These are phyloP conservation scores for Tolypocladium nubicola DNA, from an alignment of 2,329 filamentous ascomycete species.

Conservation along the genomic window DNA sequence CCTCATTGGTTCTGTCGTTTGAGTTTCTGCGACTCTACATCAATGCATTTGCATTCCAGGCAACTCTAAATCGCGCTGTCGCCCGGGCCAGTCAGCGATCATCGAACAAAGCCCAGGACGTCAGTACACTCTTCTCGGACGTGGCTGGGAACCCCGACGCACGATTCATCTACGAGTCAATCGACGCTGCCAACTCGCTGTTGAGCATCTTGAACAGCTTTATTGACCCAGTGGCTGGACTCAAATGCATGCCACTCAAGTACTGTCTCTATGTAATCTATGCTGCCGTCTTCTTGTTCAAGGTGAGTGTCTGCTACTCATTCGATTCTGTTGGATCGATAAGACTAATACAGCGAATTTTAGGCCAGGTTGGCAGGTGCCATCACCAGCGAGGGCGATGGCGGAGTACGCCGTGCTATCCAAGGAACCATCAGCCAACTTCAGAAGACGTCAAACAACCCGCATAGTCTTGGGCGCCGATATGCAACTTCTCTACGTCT, in stretches of 20 bases:
- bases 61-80: slow-evolving; percentile 44
- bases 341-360: neutral
- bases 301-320: slow-evolving; percentile 25
- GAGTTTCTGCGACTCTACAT: slow-evolving; percentile 65
- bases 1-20: slow-evolving; percentile 58
- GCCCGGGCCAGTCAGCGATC: slow-evolving; percentile 18
- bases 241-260: slow-evolving; percentile 53
- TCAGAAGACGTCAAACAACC: slow-evolving; percentile 44
- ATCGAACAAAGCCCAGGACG: slow-evolving; percentile 21
- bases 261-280: slow-evolving; percentile 55
- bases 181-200: slow-evolving; percentile 53
- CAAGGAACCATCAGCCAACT: slow-evolving; percentile 48
- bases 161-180: slow-evolving; percentile 55
- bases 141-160: slow-evolving; percentile 51
- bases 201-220: slow-evolving; percentile 48
- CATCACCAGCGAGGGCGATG: slow-evolving; percentile 41
- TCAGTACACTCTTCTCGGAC: slow-evolving; percentile 35
- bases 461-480: slow-evolving; percentile 49
- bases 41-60: slow-evolving; percentile 67
- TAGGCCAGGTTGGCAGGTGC: slow-evolving; percentile 48
- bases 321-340: too few species aligned
- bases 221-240: slow-evolving; percentile 45
- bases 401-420: slow-evolving; percentile 46
- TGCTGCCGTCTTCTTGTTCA: slow-evolving; percentile 55
- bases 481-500: slow-evolving; percentile 51